phyloP scores from a whole-genome alignment of 306 rosid species.

The Malus sylvestris region DNA sequence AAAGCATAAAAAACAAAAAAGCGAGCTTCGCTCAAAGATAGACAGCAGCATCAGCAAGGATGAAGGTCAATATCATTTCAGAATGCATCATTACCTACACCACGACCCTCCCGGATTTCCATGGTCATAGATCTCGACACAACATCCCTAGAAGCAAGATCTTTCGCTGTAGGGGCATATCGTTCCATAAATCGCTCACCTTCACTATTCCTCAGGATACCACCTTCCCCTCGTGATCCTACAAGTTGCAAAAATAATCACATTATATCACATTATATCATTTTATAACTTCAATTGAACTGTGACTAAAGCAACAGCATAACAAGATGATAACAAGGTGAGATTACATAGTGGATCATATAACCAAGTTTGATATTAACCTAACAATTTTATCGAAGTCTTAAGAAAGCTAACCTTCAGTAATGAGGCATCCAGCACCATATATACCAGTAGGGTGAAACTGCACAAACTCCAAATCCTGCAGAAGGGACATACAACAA shows the following conservation, averaged over 20 bases:
- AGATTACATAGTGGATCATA: neutral
- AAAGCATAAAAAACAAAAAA: neutral
- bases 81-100: constrained; percentile 63
- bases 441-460: constrained; percentile 97
- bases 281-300: neutral
- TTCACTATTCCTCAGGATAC: constrained; percentile 90
- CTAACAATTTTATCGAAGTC: neutral
- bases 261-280: neutral
- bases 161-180: constrained; percentile 96
- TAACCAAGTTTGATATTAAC: constrained; percentile 5
- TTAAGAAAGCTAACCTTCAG: constrained; percentile 58
- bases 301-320: neutral
- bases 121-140: constrained; percentile 96
- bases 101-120: constrained; percentile 98
- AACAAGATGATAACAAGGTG: neutral
- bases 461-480: constrained; percentile 98
- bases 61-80: neutral
- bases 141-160: constrained; percentile 96
- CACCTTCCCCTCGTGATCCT: constrained; percentile 99
- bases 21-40: neutral
- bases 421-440: constrained; percentile 97
- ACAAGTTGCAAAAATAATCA: constrained; percentile 19
- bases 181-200: constrained; percentile 99
- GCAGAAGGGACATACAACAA: constrained; percentile 10
- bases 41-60: neutral